Percentiles rank a stretch among this genome's conserved stretches.
These are phyloP conservation scores for Chalciporus sp. DNA, from an alignment of 1,284 basidiomycete species.

Conservation along the genomic window DNA sequence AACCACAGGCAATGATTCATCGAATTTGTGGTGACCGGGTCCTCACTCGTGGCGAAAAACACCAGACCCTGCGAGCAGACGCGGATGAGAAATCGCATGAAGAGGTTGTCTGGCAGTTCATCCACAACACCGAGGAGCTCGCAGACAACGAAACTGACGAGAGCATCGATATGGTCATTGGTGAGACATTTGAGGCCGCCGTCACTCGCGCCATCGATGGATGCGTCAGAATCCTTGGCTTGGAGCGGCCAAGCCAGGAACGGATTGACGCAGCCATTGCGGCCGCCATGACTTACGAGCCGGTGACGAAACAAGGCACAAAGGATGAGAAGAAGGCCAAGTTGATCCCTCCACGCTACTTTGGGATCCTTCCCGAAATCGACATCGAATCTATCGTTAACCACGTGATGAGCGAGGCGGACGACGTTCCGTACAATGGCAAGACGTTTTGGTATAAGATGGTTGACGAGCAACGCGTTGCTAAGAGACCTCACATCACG, in stretches of 20 bases:
- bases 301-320: constrained; percentile 40
- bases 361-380: constrained; percentile 75
- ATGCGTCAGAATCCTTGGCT: constrained; percentile 50
- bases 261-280: constrained; percentile 63
- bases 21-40: constrained; percentile 81
- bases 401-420: constrained; percentile 34
- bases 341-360: constrained; percentile 58
- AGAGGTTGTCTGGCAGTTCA: constrained; percentile 79
- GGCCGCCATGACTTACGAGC: constrained; percentile 53
- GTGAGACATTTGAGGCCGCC: constrained; percentile 55
- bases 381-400: constrained; percentile 55
- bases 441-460: constrained; percentile 55
- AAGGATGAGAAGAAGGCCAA: constrained; percentile 38
- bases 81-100: constrained; percentile 62
- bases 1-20: constrained; percentile 58
- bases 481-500: constrained; percentile 80
- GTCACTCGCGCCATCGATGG: constrained; percentile 64
- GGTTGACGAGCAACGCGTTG: constrained; percentile 51
- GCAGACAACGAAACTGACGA: constrained; percentile 63
- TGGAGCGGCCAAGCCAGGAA: constrained; percentile 57
- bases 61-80: constrained; percentile 79
- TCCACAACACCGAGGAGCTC: constrained; percentile 70
- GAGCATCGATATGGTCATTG: constrained; percentile 66
- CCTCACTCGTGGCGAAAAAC: constrained; percentile 73
- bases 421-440: constrained; percentile 32